Percentiles rank a stretch among this genome's conserved stretches.
Conservation (phyloP, 23 red algal genomes). For the Gracilaria gracilis region DNA sequence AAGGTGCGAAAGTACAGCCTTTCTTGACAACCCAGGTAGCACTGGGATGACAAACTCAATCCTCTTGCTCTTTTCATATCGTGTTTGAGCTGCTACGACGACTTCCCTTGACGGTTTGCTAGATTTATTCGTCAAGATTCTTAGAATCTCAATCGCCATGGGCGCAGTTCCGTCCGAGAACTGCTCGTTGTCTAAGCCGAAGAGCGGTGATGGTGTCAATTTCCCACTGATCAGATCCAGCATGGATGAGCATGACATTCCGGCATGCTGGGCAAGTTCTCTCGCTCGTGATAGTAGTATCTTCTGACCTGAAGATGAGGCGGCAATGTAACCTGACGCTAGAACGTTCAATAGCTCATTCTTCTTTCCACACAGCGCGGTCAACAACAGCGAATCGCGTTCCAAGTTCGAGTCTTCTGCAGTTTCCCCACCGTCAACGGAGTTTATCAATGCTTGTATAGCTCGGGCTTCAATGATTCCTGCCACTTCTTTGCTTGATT, state of each 20-base stretch:
- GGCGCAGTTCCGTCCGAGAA: conserved; percentile 13
- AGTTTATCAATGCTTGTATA: conserved; percentile 30
- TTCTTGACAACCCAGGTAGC: conserved; percentile 40
- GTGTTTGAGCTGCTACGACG: conserved; percentile 43
- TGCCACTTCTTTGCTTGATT: conserved; percentile 37
- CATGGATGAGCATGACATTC: conserved; percentile 23
- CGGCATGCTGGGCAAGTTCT: conserved; percentile 55
- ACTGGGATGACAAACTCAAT: conserved; percentile 56
- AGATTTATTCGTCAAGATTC: conserved; percentile 30
- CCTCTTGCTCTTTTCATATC: conserved; percentile 41
- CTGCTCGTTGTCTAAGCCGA: not conserved
- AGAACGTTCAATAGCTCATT: conserved; percentile 37
- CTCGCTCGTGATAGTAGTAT: conserved; percentile 35
- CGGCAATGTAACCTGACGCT: not conserved
- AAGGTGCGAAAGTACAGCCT: conserved; percentile 33
- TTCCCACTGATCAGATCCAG: conserved; percentile 54
- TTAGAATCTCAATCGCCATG: conserved; percentile 50
- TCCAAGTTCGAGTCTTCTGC: conserved; percentile 9
- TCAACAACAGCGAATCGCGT: conserved; percentile 36
- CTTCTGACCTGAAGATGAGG: not conserved
- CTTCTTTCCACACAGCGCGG: conserved; percentile 69
- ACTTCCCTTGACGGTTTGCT: conserved; percentile 27
- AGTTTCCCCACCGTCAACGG: conserved; percentile 5
- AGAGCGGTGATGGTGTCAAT: not conserved
- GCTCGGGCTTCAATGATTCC: conserved; percentile 62